Conservation (phyloP, 1,284 basidiomycete genomes). For the Grifola frondosa region DNA sequence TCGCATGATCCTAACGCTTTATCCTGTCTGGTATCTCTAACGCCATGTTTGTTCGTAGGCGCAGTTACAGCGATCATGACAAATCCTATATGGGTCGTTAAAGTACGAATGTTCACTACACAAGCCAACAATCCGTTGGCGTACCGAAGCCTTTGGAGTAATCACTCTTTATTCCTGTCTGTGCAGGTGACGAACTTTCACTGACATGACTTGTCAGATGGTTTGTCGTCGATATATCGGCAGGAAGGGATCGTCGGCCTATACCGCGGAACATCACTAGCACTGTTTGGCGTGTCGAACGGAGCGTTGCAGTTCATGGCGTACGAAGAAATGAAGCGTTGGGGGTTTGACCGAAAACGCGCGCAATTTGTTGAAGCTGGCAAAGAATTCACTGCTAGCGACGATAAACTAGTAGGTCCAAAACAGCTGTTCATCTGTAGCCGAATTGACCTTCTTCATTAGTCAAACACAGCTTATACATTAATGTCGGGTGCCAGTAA, state of each 20-base stretch:
- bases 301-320: slow-evolving; percentile 96
- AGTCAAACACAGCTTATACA: slow-evolving; percentile 94
- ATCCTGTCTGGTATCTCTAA: slow-evolving; percentile 15
- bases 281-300: slow-evolving; percentile 92
- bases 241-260: slow-evolving; percentile 81
- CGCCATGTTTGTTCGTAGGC: slow-evolving; percentile 46
- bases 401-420: slow-evolving; percentile 79
- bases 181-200: neutral
- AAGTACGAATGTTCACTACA: slow-evolving; percentile 96
- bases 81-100: slow-evolving; percentile 98
- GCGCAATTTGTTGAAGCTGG: slow-evolving; percentile 59
- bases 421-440: neutral
- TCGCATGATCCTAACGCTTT: slow-evolving; percentile 39
- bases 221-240: slow-evolving; percentile 65
- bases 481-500: slow-evolving; percentile 92
- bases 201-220: slow-evolving; percentile 52
- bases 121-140: slow-evolving; percentile 59
- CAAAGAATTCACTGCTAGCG: slow-evolving; percentile 62
- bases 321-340: slow-evolving; percentile 94
- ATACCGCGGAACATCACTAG: slow-evolving; percentile 87
- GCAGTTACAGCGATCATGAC: slow-evolving; percentile 93
- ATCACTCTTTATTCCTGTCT: slow-evolving; percentile 1
- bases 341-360: slow-evolving; percentile 79
- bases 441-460: slow-evolving; percentile 5
- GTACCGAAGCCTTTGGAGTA: slow-evolving; percentile 81